Conservation (phyloP, 305 asterid genomes). For the Coffea humblotiana region DNA sequence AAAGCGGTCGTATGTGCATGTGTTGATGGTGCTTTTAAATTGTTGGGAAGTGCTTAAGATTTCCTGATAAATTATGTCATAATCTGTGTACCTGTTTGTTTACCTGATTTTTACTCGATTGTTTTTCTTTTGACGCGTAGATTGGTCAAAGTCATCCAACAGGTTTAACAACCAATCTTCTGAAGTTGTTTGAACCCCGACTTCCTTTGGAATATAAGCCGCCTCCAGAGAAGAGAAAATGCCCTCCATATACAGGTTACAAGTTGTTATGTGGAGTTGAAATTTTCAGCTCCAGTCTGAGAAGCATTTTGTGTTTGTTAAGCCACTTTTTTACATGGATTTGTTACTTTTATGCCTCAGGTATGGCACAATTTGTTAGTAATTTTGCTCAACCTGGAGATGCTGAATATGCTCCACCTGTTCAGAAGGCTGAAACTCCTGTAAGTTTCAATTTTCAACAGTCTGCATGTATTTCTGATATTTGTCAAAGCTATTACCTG, state of each 20-base stretch:
- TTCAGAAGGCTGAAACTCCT: constrained; percentile 83
- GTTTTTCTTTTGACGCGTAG: constrained; percentile 35
- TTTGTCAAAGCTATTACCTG: background rate
- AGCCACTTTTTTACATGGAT: background rate
- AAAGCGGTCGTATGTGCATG: background rate
- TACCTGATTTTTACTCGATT: background rate
- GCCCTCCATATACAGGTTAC: constrained; percentile 82
- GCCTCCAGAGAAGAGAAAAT: constrained; percentile 94
- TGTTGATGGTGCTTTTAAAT: background rate
- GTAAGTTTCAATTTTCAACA: constrained; percentile 44
- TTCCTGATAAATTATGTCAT: background rate
- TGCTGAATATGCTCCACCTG: constrained; percentile 83
- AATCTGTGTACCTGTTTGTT: background rate
- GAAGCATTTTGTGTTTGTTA: background rate
- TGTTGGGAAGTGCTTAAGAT: background rate
- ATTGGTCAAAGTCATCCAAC: constrained; percentile 97
- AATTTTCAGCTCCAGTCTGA: background rate
- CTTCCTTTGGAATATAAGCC: constrained; percentile 94
- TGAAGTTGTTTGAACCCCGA: constrained; percentile 91
- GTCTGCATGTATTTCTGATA: background rate
- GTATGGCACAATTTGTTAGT: constrained; percentile 77
- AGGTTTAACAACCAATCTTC: constrained; percentile 78
- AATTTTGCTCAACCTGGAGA: constrained; percentile 83
- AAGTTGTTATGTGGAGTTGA: constrained; percentile 20
- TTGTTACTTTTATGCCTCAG: constrained; percentile 28